These are phyloP conservation scores for Botryotinia convoluta DNA, from an alignment of 2,329 filamentous ascomycete species.

Conservation along the genomic window DNA sequence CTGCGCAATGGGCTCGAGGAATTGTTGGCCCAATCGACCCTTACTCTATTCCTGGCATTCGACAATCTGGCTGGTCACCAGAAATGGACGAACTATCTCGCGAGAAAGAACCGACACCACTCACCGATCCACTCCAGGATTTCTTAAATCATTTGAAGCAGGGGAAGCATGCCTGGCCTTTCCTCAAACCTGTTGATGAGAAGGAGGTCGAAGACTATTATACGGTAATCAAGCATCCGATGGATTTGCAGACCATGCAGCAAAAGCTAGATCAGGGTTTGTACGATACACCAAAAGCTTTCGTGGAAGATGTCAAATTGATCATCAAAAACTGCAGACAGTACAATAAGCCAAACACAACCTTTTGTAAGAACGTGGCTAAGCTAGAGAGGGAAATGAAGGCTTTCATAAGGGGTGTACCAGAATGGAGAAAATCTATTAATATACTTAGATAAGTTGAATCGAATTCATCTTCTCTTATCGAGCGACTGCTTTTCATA, in stretches of 20 bases:
- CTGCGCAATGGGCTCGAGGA: not conserved
- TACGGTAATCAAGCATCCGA: not conserved
- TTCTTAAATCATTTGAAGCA: not conserved
- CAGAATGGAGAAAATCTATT: not conserved
- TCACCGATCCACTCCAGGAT: not conserved
- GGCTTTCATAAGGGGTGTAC: not conserved
- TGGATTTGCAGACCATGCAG: constrained; percentile 3
- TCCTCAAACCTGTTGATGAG: not conserved
- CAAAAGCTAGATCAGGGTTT: not conserved
- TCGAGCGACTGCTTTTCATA: not conserved
- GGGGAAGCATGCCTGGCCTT: not conserved
- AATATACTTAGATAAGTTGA: not conserved
- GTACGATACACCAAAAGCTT: not conserved
- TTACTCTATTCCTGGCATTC: not conserved
- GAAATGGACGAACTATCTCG: not conserved
- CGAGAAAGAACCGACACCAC: not conserved
- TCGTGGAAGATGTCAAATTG: constrained; percentile 8
- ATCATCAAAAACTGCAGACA: constrained; percentile 7
- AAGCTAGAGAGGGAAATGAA: not conserved
- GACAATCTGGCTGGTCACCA: not conserved
- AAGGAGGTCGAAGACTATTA: not conserved
- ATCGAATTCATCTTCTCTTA: not conserved
- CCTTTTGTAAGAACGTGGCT: not conserved
- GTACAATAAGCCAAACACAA: not conserved
- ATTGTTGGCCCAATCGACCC: not conserved